Evolutionary conservation across 331 rosid genomes (phyloP).

Genomic region (Phaseolus coccineus): DNA sequence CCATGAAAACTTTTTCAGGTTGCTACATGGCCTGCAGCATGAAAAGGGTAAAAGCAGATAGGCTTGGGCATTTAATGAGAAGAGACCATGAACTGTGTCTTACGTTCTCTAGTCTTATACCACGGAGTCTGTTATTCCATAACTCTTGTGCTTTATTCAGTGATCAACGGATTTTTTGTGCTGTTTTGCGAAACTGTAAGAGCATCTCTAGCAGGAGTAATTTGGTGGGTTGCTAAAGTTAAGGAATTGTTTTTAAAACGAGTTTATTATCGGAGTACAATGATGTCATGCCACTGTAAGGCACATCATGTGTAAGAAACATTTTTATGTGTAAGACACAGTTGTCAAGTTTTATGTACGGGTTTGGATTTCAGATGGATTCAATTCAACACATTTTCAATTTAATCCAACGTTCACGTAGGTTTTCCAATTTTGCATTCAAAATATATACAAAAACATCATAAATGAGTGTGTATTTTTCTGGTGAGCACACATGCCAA

Average conservation of each 20-base stretch:
- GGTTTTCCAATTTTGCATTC: too few relatives aligned
- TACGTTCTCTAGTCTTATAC: constrained; percentile 26
- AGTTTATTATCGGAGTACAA: not conserved
- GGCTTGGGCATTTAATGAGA: constrained; percentile 39
- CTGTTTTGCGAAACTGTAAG: constrained; percentile 3
- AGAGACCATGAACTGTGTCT: constrained; percentile 27
- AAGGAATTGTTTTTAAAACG: not conserved
- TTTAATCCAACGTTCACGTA: too few relatives aligned
- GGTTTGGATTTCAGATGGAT: too few relatives aligned
- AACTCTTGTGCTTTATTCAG: constrained; percentile 15
- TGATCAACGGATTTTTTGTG: not conserved
- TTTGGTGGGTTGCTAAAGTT: not conserved
- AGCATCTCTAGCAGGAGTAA: not conserved
- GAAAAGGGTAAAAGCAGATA: constrained; percentile 34
- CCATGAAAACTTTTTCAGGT: constrained; percentile 8
- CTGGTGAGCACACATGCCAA: too few relatives aligned
- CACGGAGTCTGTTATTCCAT: constrained; percentile 19
- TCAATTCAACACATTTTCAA: too few relatives aligned
- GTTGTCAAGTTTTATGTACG: not conserved
- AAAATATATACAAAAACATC: too few relatives aligned
- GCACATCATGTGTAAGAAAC: not conserved
- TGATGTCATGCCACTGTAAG: not conserved
- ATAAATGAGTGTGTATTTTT: too few relatives aligned
- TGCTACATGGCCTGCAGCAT: constrained; percentile 34
- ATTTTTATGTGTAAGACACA: not conserved